Conservation (phyloP, 2,329 filamentous ascomycete genomes). For the Metarhizium robertsii region DNA sequence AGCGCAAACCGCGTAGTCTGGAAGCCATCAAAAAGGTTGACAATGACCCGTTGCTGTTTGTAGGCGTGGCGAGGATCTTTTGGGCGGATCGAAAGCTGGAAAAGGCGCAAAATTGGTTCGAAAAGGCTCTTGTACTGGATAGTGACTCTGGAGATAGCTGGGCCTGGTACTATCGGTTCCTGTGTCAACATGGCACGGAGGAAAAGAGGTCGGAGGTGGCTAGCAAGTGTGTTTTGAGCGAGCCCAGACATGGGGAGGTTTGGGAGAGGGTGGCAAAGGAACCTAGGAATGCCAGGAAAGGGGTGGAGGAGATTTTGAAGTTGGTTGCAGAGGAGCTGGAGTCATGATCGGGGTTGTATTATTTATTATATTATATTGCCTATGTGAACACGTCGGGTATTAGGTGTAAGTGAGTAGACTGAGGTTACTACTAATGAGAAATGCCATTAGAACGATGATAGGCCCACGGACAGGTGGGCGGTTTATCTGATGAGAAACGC, state of each 20-base stretch:
- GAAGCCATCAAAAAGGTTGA: slow-evolving; percentile 97
- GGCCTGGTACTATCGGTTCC: slow-evolving; percentile 97
- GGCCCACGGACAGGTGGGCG: too few species aligned
- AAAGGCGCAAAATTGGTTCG: slow-evolving; percentile 94
- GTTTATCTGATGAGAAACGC: too few species aligned
- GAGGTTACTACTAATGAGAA: neutral
- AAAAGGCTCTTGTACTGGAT: slow-evolving; percentile 85
- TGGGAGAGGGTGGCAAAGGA: slow-evolving; percentile 86
- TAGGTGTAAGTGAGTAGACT: neutral
- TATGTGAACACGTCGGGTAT: neutral
- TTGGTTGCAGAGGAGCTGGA: slow-evolving; percentile 52
- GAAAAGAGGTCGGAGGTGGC: slow-evolving; percentile 86
- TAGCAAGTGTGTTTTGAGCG: slow-evolving; percentile 68
- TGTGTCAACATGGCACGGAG: slow-evolving; percentile 83
- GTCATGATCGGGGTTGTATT: slow-evolving; percentile 10
- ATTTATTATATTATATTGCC: neutral
- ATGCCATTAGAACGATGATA: neutral
- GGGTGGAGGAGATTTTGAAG: slow-evolving; percentile 73
- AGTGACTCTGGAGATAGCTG: slow-evolving; percentile 84
- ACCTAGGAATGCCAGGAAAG: slow-evolving; percentile 67
- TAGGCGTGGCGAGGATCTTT: slow-evolving; percentile 89
- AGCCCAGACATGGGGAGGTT: slow-evolving; percentile 85
- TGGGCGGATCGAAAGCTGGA: slow-evolving; percentile 90
- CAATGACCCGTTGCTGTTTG: slow-evolving; percentile 80
- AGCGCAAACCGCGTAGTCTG: slow-evolving; percentile 81